Conservation (phyloP, 2,329 filamentous ascomycete species). For the Colletotrichum sp. region DNA sequence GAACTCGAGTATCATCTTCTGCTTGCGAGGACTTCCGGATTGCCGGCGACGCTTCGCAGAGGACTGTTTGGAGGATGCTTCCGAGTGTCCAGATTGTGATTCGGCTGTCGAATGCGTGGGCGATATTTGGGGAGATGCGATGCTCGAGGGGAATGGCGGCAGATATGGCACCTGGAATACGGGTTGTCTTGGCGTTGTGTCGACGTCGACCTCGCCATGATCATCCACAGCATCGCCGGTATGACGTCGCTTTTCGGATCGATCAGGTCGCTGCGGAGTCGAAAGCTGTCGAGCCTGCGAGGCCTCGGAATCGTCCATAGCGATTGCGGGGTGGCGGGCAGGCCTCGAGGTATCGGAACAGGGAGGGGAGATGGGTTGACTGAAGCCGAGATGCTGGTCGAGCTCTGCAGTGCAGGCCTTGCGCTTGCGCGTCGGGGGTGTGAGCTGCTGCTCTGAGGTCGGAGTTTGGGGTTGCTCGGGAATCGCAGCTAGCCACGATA, state of each 20-base stretch:
- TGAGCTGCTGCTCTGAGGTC: neutral
- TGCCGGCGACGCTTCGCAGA: neutral
- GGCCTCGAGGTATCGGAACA: neutral
- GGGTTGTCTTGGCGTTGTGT: neutral
- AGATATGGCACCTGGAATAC: neutral
- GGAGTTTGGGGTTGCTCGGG: neutral
- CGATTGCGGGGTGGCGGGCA: neutral
- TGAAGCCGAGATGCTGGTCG: neutral
- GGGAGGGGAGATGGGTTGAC: neutral
- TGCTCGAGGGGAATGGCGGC: neutral
- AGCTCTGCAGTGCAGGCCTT: neutral
- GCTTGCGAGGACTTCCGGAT: neutral
- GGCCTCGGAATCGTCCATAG: neutral
- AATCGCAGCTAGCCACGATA: neutral
- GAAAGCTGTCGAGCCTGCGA: neutral
- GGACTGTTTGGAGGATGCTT: neutral
- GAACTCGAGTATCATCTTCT: neutral
- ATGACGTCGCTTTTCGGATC: neutral
- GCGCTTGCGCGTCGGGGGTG: neutral
- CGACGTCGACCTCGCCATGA: neutral
- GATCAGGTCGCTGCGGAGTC: neutral
- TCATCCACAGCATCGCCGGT: neutral
- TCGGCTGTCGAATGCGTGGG: neutral
- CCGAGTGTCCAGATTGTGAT: neutral
- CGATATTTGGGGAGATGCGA: neutral